Conservation (phyloP, 371 early-diverging fungal genomes). For the Mucor indicus region DNA sequence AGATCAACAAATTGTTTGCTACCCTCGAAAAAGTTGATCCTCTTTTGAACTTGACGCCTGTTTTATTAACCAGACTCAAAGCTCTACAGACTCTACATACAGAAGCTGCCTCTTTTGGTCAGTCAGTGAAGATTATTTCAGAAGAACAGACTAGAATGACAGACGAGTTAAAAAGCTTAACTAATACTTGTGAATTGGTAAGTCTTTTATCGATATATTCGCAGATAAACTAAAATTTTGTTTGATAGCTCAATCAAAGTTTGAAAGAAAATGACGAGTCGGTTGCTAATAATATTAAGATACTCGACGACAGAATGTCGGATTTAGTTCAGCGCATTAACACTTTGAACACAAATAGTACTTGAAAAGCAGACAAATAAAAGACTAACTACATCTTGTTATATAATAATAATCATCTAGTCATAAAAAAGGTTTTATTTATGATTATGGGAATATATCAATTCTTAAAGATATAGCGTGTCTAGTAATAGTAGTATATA, state of each 20-base stretch:
- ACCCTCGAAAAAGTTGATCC: slow-evolving; percentile 78
- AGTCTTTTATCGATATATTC: slow-evolving; percentile 8
- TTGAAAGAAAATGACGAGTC: slow-evolving; percentile 64
- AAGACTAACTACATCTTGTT: too few species aligned
- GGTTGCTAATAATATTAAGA: slow-evolving; percentile 65
- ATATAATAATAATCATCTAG: too few species aligned
- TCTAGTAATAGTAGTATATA: too few species aligned
- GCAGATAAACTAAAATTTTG: too few species aligned
- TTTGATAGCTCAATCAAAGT: slow-evolving; percentile 65
- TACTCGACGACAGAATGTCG: slow-evolving; percentile 64
- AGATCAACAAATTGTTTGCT: slow-evolving; percentile 72
- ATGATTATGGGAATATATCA: too few species aligned
- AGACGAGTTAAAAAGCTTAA: slow-evolving; percentile 67
- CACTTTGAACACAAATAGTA: slow-evolving; percentile 17
- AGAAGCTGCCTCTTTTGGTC: slow-evolving; percentile 79
- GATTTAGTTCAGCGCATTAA: slow-evolving; percentile 61
- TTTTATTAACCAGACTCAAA: slow-evolving; percentile 77
- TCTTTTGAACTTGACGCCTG: slow-evolving; percentile 74
- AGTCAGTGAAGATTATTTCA: slow-evolving; percentile 69
- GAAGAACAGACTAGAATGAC: slow-evolving; percentile 70
- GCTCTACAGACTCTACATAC: slow-evolving; percentile 77
- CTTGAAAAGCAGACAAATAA: too few species aligned
- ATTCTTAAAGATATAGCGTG: too few species aligned
- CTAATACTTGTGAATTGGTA: slow-evolving; percentile 53
- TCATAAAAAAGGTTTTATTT: too few species aligned